These are phyloP conservation scores for Talaromyces pinophilus DNA, from an alignment of 2,329 filamentous ascomycete species.

Conservation along the genomic window DNA sequence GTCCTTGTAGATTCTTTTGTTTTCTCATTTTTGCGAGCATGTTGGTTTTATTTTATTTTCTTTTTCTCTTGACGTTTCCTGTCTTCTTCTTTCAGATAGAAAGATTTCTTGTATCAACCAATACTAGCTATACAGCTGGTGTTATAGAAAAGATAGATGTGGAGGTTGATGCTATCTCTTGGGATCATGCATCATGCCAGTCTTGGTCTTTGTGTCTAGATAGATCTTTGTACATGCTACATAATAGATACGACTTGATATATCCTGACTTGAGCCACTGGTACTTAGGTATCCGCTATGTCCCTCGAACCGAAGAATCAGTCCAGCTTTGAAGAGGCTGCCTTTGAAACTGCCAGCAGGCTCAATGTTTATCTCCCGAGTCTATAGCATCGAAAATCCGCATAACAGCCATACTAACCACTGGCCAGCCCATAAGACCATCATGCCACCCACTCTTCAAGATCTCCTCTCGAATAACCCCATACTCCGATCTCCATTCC, in stretches of 20 bases:
- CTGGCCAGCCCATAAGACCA: constrained; percentile 59
- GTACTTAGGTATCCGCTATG: too few relatives aligned
- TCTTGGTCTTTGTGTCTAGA: constrained; percentile 8
- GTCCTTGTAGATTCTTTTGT: not conserved
- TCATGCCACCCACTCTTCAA: constrained; percentile 60
- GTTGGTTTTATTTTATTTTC: constrained; percentile 10
- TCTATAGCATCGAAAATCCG: constrained; percentile 45
- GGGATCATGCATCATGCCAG: not conserved
- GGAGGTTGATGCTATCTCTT: not conserved
- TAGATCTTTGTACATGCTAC: constrained; percentile 12
- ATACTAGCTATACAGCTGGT: not conserved
- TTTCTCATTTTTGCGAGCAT: not conserved
- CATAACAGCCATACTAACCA: constrained; percentile 55
- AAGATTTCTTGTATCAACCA: constrained; percentile 13
- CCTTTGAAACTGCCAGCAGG: too few relatives aligned
- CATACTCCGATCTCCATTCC: constrained; percentile 50
- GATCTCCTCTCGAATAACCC: constrained; percentile 57
- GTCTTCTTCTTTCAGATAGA: constrained; percentile 12
- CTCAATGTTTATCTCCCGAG: constrained; percentile 32
- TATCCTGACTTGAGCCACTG: too few relatives aligned
- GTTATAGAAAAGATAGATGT: not conserved
- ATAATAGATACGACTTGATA: constrained; percentile 10
- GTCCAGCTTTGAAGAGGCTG: constrained; percentile 55
- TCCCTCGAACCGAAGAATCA: constrained; percentile 82
- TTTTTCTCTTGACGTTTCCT: not conserved